Evolutionary conservation across 2,329 filamentous ascomycete genomes (phyloP), one percentile per base, ranked within the genome.

Genomic region (Aureobasidium pullulans): DNA sequence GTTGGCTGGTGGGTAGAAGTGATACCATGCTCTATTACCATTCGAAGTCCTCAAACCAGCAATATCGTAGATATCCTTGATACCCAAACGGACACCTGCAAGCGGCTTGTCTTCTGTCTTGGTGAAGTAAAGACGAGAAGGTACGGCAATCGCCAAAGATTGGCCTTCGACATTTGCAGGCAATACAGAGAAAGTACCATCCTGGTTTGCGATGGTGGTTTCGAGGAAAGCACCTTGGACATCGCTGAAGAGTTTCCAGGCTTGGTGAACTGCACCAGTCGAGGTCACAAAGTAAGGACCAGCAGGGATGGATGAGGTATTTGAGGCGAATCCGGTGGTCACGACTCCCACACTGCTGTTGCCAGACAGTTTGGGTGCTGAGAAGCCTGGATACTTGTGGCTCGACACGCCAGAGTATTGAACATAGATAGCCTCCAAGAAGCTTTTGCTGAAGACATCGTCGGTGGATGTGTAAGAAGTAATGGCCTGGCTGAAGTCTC

Each of bases 51-150:
- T 76, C 0, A 85, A 69, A 1, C 85, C 85, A 23, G 77, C 76
- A 40, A 86, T 69, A 62, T 84, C 76, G 65, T 78, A 84, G 48
- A 85, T 82, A 63, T 87, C 85, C 67, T 87, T 88, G 58, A 87
- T 76, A 0, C 78, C 84, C 0, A 87, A 68, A 16, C 84, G 77
- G 3, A 85, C 77, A 16, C 85, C 84, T 5, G 82, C 80, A 0
- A 87, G 73, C 0, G 83, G 84, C 65, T 82, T 78, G n/a, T 76
- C 73, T 0, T 69, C 65, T 0, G 79, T 81, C 47, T 75, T 78
- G 2, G 75, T 79, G 69, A 75, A 83, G 71, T 85, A 85, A 0
- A 86, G 72, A 9, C 84, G 76, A 6, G 83, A 86, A 4, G 84
- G 83, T 0, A 87, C 84, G 4, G 73, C 77, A 50, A 78, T 73